phyloP scores from a whole-genome alignment of 139 green algal genomes.

The Picochlorum costavermella region DNA sequence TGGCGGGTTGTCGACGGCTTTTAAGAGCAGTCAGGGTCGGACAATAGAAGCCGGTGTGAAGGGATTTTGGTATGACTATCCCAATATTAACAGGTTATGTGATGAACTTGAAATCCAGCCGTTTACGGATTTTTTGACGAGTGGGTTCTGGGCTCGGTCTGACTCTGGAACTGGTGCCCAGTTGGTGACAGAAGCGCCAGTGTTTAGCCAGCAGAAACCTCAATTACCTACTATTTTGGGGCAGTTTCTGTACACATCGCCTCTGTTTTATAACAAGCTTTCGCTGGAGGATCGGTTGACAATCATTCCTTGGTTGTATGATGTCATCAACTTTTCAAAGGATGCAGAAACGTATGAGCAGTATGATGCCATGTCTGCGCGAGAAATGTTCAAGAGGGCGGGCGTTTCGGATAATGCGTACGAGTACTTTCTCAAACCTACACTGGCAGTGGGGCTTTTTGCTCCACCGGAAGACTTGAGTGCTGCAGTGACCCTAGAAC shows the following conservation, averaged over 20 bases:
- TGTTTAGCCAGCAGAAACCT: conserved; percentile 58
- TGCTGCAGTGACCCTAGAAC: conserved; percentile 65
- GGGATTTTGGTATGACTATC: conserved; percentile 65
- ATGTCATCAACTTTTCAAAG: conserved; percentile 58
- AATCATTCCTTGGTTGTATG: conserved; percentile 75
- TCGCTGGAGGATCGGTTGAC: conserved; percentile 32
- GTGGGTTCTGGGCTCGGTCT: conserved; percentile 49
- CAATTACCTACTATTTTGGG: conserved; percentile 71
- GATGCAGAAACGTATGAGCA: conserved; percentile 44
- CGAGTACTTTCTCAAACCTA: conserved; percentile 69
- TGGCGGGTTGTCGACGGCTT: conserved; percentile 56
- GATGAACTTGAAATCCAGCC: conserved; percentile 49
- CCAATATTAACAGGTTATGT: conserved; percentile 67
- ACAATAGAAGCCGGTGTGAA: conserved; percentile 86
- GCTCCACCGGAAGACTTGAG: conserved; percentile 67
- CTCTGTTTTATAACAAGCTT: conserved; percentile 46
- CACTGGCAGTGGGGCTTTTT: conserved; percentile 70
- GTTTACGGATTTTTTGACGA: conserved; percentile 69
- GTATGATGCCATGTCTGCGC: conserved; percentile 76
- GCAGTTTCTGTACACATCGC: conserved; percentile 71
- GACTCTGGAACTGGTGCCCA: conserved; percentile 8
- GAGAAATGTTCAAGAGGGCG: conserved; percentile 63
- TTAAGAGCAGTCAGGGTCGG: conserved; percentile 46
- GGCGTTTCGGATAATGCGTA: conserved; percentile 54
- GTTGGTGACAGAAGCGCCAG: conserved; percentile 46